Evolutionary conservation across 306 rosid genomes (phyloP).

Genomic region (Inga leiocalycina): DNA sequence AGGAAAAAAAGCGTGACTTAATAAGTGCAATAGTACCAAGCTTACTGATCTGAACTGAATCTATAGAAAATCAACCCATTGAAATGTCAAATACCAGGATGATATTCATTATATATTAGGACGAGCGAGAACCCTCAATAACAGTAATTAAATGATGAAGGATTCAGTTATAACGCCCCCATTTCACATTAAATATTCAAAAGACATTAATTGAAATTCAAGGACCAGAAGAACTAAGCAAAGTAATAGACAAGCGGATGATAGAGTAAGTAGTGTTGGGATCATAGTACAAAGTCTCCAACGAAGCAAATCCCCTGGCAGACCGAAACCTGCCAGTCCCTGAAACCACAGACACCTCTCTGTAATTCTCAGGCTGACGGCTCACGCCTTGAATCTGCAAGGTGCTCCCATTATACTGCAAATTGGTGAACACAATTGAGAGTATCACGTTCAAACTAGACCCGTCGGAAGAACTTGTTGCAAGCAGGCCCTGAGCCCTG

Average conservation of each 20-base stretch:
- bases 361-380: constrained; percentile 35
- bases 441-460: constrained; percentile 17
- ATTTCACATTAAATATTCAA: neutral
- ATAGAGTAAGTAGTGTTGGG: neutral
- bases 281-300: constrained; percentile 40
- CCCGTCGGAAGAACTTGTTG: constrained; percentile 23
- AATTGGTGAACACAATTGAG: constrained; percentile 42
- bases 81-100: neutral
- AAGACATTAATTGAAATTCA: neutral
- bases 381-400: constrained; percentile 43
- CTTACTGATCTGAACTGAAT: neutral
- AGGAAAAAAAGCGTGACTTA: neutral
- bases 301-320: constrained; percentile 43
- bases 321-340: constrained; percentile 61
- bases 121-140: neutral
- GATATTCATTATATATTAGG: neutral
- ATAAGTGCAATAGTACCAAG: neutral
- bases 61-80: neutral
- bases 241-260: constrained; percentile 34
- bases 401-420: constrained; percentile 35
- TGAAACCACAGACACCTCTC: constrained; percentile 49
- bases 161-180: neutral
- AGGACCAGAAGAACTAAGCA: neutral
- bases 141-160: neutral
- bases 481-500: constrained; percentile 35